phyloP scores from a whole-genome alignment of 176 grass and related monocot species.

The Coix lacrymajobi region DNA sequence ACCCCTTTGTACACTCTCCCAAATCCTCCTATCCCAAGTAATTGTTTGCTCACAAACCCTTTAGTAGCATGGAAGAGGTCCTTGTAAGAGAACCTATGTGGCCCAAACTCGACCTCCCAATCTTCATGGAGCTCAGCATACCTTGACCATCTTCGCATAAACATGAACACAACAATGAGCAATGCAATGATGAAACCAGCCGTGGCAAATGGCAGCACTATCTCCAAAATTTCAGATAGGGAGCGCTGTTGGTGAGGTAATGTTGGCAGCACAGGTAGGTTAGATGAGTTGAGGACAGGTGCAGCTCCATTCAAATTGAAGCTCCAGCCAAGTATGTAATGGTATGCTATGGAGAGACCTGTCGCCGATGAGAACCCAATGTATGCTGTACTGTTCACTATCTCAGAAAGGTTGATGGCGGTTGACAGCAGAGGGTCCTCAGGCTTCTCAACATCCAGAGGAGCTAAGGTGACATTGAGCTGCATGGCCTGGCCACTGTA shows the following conservation, averaged over 20 bases:
- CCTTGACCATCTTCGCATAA: background rate
- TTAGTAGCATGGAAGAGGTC: conserved; percentile 50
- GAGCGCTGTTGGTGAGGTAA: background rate
- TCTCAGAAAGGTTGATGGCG: conserved; percentile 23
- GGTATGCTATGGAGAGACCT: conserved; percentile 31
- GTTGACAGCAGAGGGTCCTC: conserved; percentile 17
- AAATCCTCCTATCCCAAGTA: conserved; percentile 54
- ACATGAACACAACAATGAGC: background rate
- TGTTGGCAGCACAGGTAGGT: conserved; percentile 35
- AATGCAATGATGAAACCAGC: conserved; percentile 4
- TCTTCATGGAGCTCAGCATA: conserved; percentile 53
- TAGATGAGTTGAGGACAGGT: conserved; percentile 29
- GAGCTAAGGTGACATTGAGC: conserved; percentile 41
- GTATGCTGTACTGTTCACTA: conserved; percentile 23
- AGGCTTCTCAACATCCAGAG: conserved; percentile 19
- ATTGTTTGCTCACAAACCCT: conserved; percentile 30
- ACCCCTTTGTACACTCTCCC: conserved; percentile 50
- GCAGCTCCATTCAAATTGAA: conserved; percentile 39
- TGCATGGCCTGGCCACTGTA: conserved; percentile 20
- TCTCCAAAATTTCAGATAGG: background rate
- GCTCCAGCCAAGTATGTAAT: conserved; percentile 48
- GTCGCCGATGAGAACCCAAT: conserved; percentile 56
- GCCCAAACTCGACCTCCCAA: conserved; percentile 53
- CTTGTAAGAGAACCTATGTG: conserved; percentile 43
- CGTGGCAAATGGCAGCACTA: conserved; percentile 19